Base-by-base conservation (phyloP, 2,329 filamentous ascomycete species). In the Colletotrichum liaoningense region DNA sequence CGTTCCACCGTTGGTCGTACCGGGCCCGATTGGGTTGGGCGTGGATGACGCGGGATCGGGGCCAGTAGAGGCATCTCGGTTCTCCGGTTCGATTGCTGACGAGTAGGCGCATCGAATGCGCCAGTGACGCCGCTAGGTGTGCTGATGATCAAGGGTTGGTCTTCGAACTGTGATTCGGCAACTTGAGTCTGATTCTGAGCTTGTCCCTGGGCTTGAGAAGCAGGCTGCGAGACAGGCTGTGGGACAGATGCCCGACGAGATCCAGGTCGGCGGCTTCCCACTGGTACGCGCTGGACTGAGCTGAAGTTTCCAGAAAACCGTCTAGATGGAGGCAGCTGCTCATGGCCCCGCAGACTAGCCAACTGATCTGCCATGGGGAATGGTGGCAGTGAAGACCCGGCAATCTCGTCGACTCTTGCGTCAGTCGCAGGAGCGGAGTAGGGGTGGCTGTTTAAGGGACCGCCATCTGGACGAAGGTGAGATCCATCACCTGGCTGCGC, bases 61-160 rank as follows among this genome's bases (percentile, higher is more conserved):
- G 89, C 87, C 26, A 89, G 78, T 56, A 91, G 85, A 2, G 86
- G 84, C 1, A 86, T 83, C 49, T 87, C 87, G 2, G 79, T 78
- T 22, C 79, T 79, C 14, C 77, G 79, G 16, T 78, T 77, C n/a
- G 81, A 80, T 22, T 77, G 77, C 35, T 78, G 80, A 12, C 81
- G 81, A 6, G 77, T 77, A 2, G 86, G 86, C 1, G 81, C 77
- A 69, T 91, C 89, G 74, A 86, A 89, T 1, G 86, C 88, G 3
- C 89, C 89, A 0, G 84, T 82, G 9, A 91, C 84, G 19, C 89
- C 89, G 11, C 81, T 85, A 1, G 89, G 89, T 4, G 89, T 91
- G 79, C 89, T 91, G 79, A 91, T 90, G 67, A 91, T 91, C 30
- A 91, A 83, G 4, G 89, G 89, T 66, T 87, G 86, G 49, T 90